Evolutionary conservation across 1,284 basidiomycete species (phyloP), one percentile per base, ranked within the genome.

Genomic region (Agaricales sp.): DNA sequence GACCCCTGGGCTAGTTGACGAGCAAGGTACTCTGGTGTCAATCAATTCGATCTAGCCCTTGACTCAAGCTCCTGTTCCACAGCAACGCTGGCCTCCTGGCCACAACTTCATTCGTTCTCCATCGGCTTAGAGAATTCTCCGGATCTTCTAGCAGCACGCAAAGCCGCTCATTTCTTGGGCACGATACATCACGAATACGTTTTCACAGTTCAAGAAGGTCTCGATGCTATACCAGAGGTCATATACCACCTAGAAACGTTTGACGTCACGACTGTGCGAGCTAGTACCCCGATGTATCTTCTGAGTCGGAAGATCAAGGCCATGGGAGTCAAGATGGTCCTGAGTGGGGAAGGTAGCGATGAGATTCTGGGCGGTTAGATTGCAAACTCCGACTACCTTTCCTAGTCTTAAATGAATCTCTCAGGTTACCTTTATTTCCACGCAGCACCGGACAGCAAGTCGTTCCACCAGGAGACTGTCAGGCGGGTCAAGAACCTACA

Each of bases 281-380:
- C 96, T 3, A 94, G 90, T 59, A 98, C 95, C 3, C 95, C 96
- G 14, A 95, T 95, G 92, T 95, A 95, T 65, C 80, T 99, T 26
- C 80, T 99, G 52, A 92, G 88, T 64, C 80, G 96, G 51, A 99
- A 99, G 74, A 96, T 99, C 75, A 99, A 99, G 72, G 95, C 96
- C 2, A 99, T 94, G 88, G 96, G 96, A 55, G 96, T 99, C 55
- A 99, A 99, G 74, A 99, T 99, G 96, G 96, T 99, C 2, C 77
- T 99, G 37, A 92, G 88, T 54, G 96, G 96, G 26, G 96, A 99
- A 67, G 96, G 96, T 24, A 93, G 90, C 52, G 96, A 99, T 61
- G 96, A 99, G 69, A 93, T 99, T 56, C 82, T 97, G 50, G 96
- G 96, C 67, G 94, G 92, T 82, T 43, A 22, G 48, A 30, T 14